Percentiles rank a stretch among this genome's conserved stretches.
phyloP scores from a whole-genome alignment of 768 basidiomycete species.

The Favolaschia claudopus region DNA sequence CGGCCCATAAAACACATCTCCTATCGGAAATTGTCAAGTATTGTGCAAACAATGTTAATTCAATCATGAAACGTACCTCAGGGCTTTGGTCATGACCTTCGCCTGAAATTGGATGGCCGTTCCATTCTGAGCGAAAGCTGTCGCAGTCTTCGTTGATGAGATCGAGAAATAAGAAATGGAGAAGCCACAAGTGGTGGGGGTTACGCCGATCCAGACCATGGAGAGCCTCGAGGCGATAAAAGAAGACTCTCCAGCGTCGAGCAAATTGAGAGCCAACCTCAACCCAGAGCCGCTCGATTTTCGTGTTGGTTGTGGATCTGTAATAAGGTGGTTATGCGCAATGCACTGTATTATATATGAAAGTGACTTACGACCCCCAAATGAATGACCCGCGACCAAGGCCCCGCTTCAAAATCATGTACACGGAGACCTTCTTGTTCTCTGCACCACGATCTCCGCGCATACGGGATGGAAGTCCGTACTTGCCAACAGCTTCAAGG shows the following conservation, averaged over 20 bases:
- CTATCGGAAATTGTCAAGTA: background rate
- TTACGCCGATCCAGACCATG: constrained; percentile 6
- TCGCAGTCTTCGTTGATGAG: constrained; percentile 9
- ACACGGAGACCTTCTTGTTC: constrained; percentile 33
- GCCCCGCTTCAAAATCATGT: constrained; percentile 35
- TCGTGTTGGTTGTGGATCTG: constrained; percentile 8
- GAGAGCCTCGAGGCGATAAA: constrained; percentile 9
- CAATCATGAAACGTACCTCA: background rate
- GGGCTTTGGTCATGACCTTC: constrained; percentile 22
- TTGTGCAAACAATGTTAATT: background rate
- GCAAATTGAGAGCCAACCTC: constrained; percentile 21
- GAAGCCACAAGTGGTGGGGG: constrained; percentile 9
- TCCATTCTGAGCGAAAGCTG: constrained; percentile 25
- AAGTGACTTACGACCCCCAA: constrained; percentile 11
- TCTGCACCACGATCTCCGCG: constrained; percentile 35
- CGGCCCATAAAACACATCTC: constrained; percentile 11
- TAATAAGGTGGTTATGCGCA: background rate
- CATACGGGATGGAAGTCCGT: constrained; percentile 26
- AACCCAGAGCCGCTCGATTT: constrained; percentile 16
- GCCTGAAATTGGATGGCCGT: constrained; percentile 32
- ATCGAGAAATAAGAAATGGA: constrained; percentile 10
- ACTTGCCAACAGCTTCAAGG: constrained; percentile 3
- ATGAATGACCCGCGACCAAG: constrained; percentile 21
- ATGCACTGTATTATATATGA: background rate
- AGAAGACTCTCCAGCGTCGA: constrained; percentile 13